phyloP scores from a whole-genome alignment of 1,284 basidiomycete species.

The Tremellales sp. region DNA sequence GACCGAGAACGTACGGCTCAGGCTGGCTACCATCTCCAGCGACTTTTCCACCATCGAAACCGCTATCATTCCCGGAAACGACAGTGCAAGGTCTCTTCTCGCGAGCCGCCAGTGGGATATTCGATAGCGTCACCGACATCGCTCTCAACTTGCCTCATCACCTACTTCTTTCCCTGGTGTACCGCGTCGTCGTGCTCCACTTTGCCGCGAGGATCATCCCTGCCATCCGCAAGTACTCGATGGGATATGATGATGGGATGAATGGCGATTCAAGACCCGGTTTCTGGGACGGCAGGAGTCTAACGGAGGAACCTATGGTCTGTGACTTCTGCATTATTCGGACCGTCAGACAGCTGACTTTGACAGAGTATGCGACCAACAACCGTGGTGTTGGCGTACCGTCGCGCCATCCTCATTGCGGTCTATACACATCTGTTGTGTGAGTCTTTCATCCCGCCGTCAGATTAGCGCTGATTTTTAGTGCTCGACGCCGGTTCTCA shows the following conservation, averaged over 20 bases:
- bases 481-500: constrained; percentile 48
- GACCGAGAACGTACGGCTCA: constrained; percentile 39
- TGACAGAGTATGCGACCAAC: constrained; percentile 45
- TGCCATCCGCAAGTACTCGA: constrained; percentile 57
- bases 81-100: constrained; percentile 22
- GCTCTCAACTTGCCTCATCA: constrained; percentile 42
- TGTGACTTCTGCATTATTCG: constrained; percentile 6
- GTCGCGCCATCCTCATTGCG: constrained; percentile 47
- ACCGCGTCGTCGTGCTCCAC: constrained; percentile 77
- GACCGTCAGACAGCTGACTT: neutral
- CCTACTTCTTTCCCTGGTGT: constrained; percentile 69
- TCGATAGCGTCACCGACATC: constrained; percentile 34
- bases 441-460: constrained; percentile 18
- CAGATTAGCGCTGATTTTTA: constrained; percentile 8
- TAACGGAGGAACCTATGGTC: constrained; percentile 45
- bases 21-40: constrained; percentile 35
- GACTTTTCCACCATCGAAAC: constrained; percentile 9
- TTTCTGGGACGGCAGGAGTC: constrained; percentile 45
- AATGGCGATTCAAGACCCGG: constrained; percentile 18
- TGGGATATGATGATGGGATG: constrained; percentile 43
- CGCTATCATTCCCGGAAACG: constrained; percentile 9
- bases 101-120: constrained; percentile 20
- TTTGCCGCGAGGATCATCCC: constrained; percentile 74
- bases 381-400: constrained; percentile 45
- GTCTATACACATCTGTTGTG: constrained; percentile 49